Evolutionary conservation across 1,139 yeast species (phyloP).

Genomic region (Geotrichum bryndzae): DNA sequence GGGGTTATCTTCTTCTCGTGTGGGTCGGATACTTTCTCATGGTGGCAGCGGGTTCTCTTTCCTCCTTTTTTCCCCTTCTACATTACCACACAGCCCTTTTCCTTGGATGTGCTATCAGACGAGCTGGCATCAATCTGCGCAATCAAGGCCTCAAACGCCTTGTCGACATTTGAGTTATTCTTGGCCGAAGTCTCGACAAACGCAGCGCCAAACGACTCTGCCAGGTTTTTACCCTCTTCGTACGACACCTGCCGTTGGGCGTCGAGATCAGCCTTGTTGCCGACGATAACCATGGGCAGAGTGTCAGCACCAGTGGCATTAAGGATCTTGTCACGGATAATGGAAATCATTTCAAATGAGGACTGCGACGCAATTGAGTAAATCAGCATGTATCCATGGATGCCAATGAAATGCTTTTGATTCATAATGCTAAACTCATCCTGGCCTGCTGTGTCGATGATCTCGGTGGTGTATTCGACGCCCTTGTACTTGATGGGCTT

Average conservation of each 20-base stretch:
- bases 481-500: slow-evolving; percentile 66
- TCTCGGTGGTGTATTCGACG: slow-evolving; percentile 76
- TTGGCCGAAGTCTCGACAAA: slow-evolving; percentile 85
- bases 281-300: slow-evolving; percentile 76
- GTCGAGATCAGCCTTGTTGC: slow-evolving; percentile 76
- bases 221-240: slow-evolving; percentile 60
- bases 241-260: slow-evolving; percentile 52
- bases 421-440: slow-evolving; percentile 83
- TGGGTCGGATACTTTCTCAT: no score
- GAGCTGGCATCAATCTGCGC: slow-evolving; percentile 63
- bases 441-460: slow-evolving; percentile 87
- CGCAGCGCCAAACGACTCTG: slow-evolving; percentile 54
- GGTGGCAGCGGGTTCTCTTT: neutral
- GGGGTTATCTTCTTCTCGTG: no score
- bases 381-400: slow-evolving; percentile 78
- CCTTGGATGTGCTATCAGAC: slow-evolving; percentile 41
- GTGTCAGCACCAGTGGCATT: slow-evolving; percentile 67
- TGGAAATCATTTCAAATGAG: slow-evolving; percentile 71
- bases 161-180: slow-evolving; percentile 57
- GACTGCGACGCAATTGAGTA: slow-evolving; percentile 76
- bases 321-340: slow-evolving; percentile 78
- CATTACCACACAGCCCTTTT: slow-evolving; percentile 34
- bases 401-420: slow-evolving; percentile 76
- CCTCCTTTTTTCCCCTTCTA: slow-evolving; percentile 13
- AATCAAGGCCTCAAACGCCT: slow-evolving; percentile 60